Conservation (phyloP, 2,329 filamentous ascomycete genomes). For the Paecilomyces niveus region DNA sequence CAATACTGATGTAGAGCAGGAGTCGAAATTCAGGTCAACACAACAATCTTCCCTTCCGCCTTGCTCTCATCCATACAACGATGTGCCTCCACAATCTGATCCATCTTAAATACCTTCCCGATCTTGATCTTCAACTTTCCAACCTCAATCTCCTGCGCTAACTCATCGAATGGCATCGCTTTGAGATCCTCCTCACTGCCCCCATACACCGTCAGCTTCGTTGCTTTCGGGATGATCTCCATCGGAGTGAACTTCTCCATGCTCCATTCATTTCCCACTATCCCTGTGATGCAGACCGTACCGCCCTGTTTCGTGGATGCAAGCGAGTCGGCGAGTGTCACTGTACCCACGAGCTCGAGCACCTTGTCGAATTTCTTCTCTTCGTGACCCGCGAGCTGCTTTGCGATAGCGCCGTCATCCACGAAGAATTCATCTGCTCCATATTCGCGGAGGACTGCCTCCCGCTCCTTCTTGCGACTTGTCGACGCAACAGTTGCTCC, state of each 20-base stretch:
- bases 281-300: slow-evolving; percentile 41
- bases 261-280: slow-evolving; percentile 38
- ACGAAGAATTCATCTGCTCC: slow-evolving; percentile 40
- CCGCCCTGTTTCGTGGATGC: slow-evolving; percentile 32
- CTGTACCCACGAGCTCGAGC: slow-evolving; percentile 41
- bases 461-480: slow-evolving; percentile 30
- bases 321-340: slow-evolving; percentile 39
- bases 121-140: slow-evolving; percentile 35
- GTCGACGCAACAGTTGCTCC: slow-evolving; percentile 36
- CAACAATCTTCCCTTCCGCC: slow-evolving; percentile 40
- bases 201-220: slow-evolving; percentile 36
- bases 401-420: slow-evolving; percentile 35
- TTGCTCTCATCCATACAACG: slow-evolving; percentile 38
- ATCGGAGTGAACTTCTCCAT: slow-evolving; percentile 36
- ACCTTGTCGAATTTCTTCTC: slow-evolving; percentile 37
- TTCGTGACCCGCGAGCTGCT: slow-evolving; percentile 23
- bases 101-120: slow-evolving; percentile 37
- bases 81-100: slow-evolving; percentile 43
- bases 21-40: slow-evolving; percentile 14
- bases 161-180: slow-evolving; percentile 33
- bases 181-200: slow-evolving; percentile 35
- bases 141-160: slow-evolving; percentile 30
- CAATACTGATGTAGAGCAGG: too few relatives aligned
- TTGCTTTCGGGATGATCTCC: slow-evolving; percentile 33
- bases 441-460: slow-evolving; percentile 29